phyloP scores from a whole-genome alignment of 2,329 filamentous ascomycete genomes.

The Fusarium sp. region DNA sequence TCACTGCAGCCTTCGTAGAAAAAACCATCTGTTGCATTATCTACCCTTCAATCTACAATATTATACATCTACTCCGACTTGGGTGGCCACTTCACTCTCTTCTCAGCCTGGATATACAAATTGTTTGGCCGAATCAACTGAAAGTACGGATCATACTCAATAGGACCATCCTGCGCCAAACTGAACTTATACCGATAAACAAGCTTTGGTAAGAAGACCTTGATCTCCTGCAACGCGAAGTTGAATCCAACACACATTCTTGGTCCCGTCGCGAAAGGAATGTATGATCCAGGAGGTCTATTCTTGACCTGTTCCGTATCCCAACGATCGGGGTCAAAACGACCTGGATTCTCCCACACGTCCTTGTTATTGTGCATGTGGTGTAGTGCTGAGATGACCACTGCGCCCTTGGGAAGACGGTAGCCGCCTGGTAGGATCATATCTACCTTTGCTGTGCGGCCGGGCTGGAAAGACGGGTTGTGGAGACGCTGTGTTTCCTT shows the following conservation, averaged over 20 bases:
- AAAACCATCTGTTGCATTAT: background rate
- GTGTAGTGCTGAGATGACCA: conserved; percentile 64
- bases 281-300: conserved; percentile 62
- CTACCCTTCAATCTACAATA: fast-evolving
- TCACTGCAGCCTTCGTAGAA: no score
- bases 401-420: conserved; percentile 60
- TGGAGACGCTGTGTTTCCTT: conserved; percentile 70
- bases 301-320: conserved; percentile 64
- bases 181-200: conserved; percentile 68
- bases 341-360: conserved; percentile 67
- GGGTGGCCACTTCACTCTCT: conserved; percentile 14
- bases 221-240: conserved; percentile 70
- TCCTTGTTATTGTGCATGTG: conserved; percentile 64
- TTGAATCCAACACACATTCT: conserved; percentile 73
- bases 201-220: conserved; percentile 67
- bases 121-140: conserved; percentile 67
- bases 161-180: conserved; percentile 57
- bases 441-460: conserved; percentile 66
- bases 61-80: background rate
- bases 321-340: conserved; percentile 71
- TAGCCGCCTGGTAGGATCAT: conserved; percentile 69
- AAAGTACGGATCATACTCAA: conserved; percentile 70
- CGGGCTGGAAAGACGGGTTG: conserved; percentile 71
- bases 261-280: conserved; percentile 68
- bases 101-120: conserved; percentile 62